Conservation (phyloP, 805 yeast genomes). For the Komagataella mondaviorum region DNA sequence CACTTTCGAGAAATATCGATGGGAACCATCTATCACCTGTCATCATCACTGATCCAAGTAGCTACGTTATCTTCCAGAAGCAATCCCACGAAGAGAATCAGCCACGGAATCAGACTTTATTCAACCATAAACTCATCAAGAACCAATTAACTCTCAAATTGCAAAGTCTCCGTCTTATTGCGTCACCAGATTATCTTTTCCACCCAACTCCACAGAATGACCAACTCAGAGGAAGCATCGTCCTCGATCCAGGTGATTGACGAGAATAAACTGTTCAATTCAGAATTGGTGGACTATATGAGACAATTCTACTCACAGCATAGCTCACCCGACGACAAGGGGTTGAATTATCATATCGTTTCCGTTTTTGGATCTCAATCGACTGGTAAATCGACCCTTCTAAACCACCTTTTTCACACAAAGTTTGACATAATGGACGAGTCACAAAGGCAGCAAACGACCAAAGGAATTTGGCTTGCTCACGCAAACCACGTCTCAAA, state of each 20-base stretch:
- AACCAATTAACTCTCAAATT: background rate
- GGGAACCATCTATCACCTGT: background rate
- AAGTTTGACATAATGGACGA: slow-evolving; percentile 91
- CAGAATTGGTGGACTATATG: slow-evolving; percentile 17
- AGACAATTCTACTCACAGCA: slow-evolving; percentile 9
- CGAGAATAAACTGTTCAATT: slow-evolving; percentile 42
- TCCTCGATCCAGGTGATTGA: slow-evolving; percentile 47
- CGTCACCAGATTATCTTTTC: background rate
- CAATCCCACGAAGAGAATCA: background rate
- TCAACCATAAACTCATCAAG: background rate
- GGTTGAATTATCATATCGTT: slow-evolving; percentile 74
- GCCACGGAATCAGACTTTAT: background rate
- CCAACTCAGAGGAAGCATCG: background rate
- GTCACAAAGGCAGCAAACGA: slow-evolving; percentile 73
- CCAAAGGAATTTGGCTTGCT: slow-evolving; percentile 73
- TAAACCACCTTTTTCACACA: slow-evolving; percentile 79
- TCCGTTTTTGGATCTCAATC: slow-evolving; percentile 97
- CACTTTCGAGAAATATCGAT: background rate
- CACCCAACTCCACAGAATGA: background rate
- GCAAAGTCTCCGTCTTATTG: too few relatives aligned
- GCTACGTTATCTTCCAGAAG: background rate
- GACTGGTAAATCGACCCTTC: slow-evolving; percentile 88
- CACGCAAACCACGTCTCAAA: slow-evolving; percentile 30
- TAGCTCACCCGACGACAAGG: slow-evolving; percentile 25
- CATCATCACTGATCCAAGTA: background rate